These are phyloP conservation scores for Saccharum hybrid DNA, from an alignment of 202 grass and related monocot genomes.

Conservation along the genomic window DNA sequence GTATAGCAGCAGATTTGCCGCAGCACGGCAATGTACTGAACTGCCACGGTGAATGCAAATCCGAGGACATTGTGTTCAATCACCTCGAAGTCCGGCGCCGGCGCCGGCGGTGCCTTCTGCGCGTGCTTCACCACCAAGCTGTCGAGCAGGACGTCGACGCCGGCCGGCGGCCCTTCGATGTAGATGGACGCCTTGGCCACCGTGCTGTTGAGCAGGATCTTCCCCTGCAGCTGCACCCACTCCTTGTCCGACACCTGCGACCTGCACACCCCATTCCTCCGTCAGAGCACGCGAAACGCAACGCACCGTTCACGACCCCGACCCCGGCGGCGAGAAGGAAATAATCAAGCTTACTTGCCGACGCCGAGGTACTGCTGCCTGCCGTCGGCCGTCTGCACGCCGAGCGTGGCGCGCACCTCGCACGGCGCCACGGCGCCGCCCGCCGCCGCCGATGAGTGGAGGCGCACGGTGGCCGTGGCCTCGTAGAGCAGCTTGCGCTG, in stretches of 20 bases:
- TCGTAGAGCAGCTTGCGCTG: slow-evolving; percentile 78
- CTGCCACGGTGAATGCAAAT: not conserved
- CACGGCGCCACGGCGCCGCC: slow-evolving; percentile 39
- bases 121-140: slow-evolving; percentile 83
- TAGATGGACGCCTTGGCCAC: slow-evolving; percentile 72
- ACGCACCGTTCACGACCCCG: no score
- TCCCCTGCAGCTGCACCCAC: slow-evolving; percentile 81
- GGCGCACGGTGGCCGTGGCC: slow-evolving; percentile 63
- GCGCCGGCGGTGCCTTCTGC: slow-evolving; percentile 55
- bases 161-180: slow-evolving; percentile 68
- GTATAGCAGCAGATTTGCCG: not conserved
- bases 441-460: not conserved
- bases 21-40: not conserved
- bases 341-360: slow-evolving; percentile 51
- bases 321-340: not conserved
- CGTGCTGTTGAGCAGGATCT: slow-evolving; percentile 73
- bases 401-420: slow-evolving; percentile 70
- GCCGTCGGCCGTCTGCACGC: slow-evolving; percentile 63
- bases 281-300: not conserved
- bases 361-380: slow-evolving; percentile 79
- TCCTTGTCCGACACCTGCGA: slow-evolving; percentile 76
- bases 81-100: slow-evolving; percentile 76
- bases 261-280: slow-evolving; percentile 28
- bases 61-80: not conserved
- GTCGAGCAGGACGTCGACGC: slow-evolving; percentile 77